Evolutionary conservation across 2,329 filamentous ascomycete genomes (phyloP).

Genomic region (Myrmaecium sp.): DNA sequence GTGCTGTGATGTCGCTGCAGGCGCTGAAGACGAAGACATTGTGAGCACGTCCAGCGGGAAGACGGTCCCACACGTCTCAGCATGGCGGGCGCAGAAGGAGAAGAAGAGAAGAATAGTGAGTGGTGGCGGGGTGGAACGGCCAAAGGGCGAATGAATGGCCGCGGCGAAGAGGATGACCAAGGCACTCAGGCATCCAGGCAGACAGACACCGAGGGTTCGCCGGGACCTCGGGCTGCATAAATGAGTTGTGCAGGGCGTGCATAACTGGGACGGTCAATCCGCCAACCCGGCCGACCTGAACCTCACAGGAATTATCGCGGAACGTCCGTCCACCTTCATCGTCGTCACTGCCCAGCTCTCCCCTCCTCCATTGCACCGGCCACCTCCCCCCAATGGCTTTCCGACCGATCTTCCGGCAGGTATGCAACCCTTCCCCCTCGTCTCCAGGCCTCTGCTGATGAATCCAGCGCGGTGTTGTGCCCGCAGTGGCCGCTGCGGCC

Average conservation of each 20-base stretch:
- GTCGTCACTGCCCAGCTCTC: slow-evolving; percentile 8
- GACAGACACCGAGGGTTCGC: too few species aligned
- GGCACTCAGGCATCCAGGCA: too few species aligned
- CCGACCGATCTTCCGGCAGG: slow-evolving; percentile 35
- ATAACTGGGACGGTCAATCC: too few species aligned
- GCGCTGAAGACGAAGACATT: slow-evolving; percentile 31
- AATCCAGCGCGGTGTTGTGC: slow-evolving; percentile 31
- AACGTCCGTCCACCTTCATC: slow-evolving; percentile 9
- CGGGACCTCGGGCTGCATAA: too few species aligned
- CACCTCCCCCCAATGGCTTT: slow-evolving; percentile 31
- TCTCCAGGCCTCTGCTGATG: slow-evolving; percentile 8
- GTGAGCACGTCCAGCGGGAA: slow-evolving; percentile 49
- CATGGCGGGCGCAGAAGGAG: too few species aligned
- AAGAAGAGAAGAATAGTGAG: too few species aligned
- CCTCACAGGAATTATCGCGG: too few species aligned
- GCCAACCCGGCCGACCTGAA: too few species aligned
- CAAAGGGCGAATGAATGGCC: too few species aligned
- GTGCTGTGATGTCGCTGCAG: slow-evolving; percentile 23
- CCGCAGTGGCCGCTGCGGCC: slow-evolving; percentile 26
- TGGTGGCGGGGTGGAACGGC: too few species aligned
- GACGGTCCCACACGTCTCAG: slow-evolving; percentile 25
- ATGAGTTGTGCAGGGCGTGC: too few species aligned
- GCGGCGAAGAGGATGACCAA: too few species aligned
- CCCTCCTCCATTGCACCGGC: slow-evolving; percentile 6
- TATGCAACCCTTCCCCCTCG: slow-evolving; percentile 13